Base-by-base conservation (phyloP, 495 filamentous ascomycete genomes). In the Neurospora africana region DNA sequence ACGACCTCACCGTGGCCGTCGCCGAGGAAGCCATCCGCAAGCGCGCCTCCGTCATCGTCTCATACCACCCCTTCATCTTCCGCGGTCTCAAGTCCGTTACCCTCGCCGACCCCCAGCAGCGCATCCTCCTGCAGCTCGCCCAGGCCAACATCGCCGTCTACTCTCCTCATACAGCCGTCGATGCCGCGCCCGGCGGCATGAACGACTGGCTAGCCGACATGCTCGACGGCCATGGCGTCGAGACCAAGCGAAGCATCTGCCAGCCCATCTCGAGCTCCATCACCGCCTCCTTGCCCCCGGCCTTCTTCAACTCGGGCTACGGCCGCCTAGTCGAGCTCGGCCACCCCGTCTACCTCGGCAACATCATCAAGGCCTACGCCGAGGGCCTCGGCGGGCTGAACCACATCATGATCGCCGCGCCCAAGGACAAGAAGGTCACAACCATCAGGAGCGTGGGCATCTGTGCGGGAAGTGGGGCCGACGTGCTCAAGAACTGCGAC, bases 41-140 rank as follows among this genome's bases (percentile, higher is more conserved):
- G 70, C 86, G 87, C 65, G 90, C 90, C 74, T 96, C 91, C 0
- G 86, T 94, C 69, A 88, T 99, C 71, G 86, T 99, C 33, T 89
- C 92, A 74, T 99, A 99, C 78, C 95, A 99, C 80, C 95, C 95
- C 10, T 94, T 98, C 76, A 98, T 99, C 76, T 99, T 98, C 87
- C 88, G 89, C 73, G 91, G 91, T 47, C 83, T 99, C 68, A 99
- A 98, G 81, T 89, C 91, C 58, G 82, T 99, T 78, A 97, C 92
- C 40, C 86, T 94, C 23, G 86, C 86, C 72, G 91, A 99, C 80
- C 84, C 92, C 13, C 95, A 97, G 77, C 96, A 98, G 82, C 87
- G 90, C 72, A 91, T 90, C 30, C 87, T 98, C 68, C 85, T 99
- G 8, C 88, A 91, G 68, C 86, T 99, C 4, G 91, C 90, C n/a